Conservation (phyloP, 2,329 filamentous ascomycete species). For the Mariannaea sp. region DNA sequence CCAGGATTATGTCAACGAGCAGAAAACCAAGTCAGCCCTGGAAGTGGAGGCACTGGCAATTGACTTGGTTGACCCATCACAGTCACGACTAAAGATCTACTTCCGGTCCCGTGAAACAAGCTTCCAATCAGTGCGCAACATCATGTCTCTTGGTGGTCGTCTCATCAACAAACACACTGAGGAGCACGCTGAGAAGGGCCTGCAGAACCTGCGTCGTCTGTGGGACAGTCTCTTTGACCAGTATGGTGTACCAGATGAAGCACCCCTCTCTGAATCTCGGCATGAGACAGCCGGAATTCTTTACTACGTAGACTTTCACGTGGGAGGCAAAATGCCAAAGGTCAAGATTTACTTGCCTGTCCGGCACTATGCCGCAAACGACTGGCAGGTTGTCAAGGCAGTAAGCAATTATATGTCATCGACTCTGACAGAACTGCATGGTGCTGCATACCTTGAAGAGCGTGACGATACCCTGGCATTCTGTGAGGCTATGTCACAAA, state of each 20-base stretch:
- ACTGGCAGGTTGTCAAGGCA: conserved; percentile 9
- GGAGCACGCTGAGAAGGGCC: conserved; percentile 20
- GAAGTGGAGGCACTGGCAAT: conserved; percentile 41
- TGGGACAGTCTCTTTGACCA: conserved; percentile 20
- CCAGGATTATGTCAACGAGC: background rate
- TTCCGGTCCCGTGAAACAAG: conserved; percentile 38
- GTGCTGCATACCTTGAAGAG: background rate
- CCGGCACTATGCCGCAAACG: conserved; percentile 38
- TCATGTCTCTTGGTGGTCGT: conserved; percentile 32
- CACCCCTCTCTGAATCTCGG: conserved; percentile 14
- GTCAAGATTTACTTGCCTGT: conserved; percentile 44
- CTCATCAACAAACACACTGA: conserved; percentile 11
- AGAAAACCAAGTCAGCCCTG: background rate
- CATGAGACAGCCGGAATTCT: conserved; percentile 44
- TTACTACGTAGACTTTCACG: conserved; percentile 42
- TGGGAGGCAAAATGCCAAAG: conserved; percentile 25
- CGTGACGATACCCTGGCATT: background rate
- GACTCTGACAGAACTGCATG: background rate
- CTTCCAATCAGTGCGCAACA: conserved; percentile 37
- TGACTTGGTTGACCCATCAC: conserved; percentile 35
- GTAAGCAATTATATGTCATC: background rate
- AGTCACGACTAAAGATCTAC: conserved; percentile 46
- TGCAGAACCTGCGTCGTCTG: conserved; percentile 28
- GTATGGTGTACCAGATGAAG: conserved; percentile 24
- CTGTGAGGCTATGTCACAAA: no score